Evolutionary conservation across 179 eudicot genomes (phyloP), one percentile per base, ranked within the genome.

Genomic region (Spergularia azorica): DNA sequence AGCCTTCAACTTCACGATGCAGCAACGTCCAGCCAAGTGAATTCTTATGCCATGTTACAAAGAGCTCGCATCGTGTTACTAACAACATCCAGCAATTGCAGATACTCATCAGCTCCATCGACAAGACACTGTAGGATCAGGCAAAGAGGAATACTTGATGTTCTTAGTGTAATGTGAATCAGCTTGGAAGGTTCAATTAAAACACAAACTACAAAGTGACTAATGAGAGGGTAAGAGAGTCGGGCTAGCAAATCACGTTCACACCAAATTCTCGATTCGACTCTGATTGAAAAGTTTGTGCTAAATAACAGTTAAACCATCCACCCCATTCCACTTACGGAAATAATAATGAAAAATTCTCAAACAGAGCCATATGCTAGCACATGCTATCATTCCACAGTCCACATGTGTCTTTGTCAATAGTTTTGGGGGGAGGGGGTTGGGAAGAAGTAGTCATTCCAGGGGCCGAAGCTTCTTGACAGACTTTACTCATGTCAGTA

Each of bases 91-190:
- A 95, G 78, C 85, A 95, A 86, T 84, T 95, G 98, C 88, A 94
- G 80, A 84, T 94, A 94, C 83, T 94, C 98, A 39, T 94, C 98
- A 54, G 97, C 97, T 82, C 98, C 98, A 79, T 92, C 98, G 62
- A 92, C 85, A 26, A 94, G 97, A 77, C 94, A 84, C 98, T 94
- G 88, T 86, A 79, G 67, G 75, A 38, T 54, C 81, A 12, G 11
- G 36, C 68, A 70, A 20, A 67, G 18, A 73, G 11, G 2, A 56
- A 70, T 10, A 54, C 61, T 56, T 79, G 18, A 46, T 41, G 26
- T 21, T 63, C 18, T 0, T 10, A 1, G 1, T 16, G 6, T 43
- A 43, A 43, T 43, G 48, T 43, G 48, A 12, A 41, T 5, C 9
- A 11, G 58, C 75, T 43, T 2, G 8, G 14, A 57, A 55, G 9